Base-by-base conservation (phyloP, 805 yeast genomes). In the Hanseniaspora mollemarum region DNA sequence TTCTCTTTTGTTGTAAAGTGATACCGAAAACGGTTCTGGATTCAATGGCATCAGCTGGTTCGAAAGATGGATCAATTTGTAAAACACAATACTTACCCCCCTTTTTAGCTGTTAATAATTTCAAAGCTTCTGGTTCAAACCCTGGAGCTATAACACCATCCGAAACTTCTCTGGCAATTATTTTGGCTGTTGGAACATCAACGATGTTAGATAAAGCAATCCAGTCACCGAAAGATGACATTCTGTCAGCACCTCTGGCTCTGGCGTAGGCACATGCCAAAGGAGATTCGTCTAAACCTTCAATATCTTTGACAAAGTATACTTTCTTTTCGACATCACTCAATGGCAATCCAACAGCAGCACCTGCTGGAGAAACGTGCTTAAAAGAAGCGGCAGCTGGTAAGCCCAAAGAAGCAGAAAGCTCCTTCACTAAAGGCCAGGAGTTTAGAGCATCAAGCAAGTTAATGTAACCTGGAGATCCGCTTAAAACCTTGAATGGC, bases 101-200 rank as follows among this genome's bases (percentile, higher is more conserved):
- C 77, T 92, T 92, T 80, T 92, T 92, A 74, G 83, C 83, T 68
- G 78, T 77, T 68, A 92, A 78, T 58, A 92, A 72, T 58, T 75
- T 94, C 60, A 92, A 75, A 46, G 98, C 98, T 68, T 84, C 97
- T 57, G 85, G 85, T 62, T 82, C 83, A 70, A 71, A 92, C 54
- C 95, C 97, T 60, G 98, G 98, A 35, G 98, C 98, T 73, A 92
- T 87, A 55, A 92, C 95, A 76, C 98, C 98, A 67, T 92, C 98
- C 39, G 94, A 81, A 46, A 92, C 98, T 74, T 92, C 98, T 71
- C 86, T 87, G 51, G 96, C 84, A 66, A 92, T 92, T 70, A 92
- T 90, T 70, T 84, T 83, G 51, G 98, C 98, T 54, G 98, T 92
- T 64, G 96, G 87, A 50, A 83, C 73, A 68, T 92, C 98, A 59